A percentile compares a stretch with the other conserved stretches of the same genome.
Conservation (phyloP, 1,284 basidiomycete genomes). For the Apiotrichum siamense region DNA sequence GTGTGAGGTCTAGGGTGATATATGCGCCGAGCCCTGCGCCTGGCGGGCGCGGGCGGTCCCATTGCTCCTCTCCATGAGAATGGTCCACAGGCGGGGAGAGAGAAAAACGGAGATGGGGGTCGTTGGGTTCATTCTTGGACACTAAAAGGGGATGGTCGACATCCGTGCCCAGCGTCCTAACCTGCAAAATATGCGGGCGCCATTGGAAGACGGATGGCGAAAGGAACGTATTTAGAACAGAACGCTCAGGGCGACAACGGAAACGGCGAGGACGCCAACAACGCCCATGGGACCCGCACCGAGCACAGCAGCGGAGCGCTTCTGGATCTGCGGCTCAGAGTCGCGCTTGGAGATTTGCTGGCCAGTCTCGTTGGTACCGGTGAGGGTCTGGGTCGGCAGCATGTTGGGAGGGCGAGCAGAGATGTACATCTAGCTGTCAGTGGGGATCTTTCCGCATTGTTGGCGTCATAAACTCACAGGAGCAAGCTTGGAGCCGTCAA, state of each 20-base stretch:
- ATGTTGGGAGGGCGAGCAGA: conserved; percentile 46
- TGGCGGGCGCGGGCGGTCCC: too few species aligned
- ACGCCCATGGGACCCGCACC: not conserved
- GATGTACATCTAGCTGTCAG: conserved; percentile 35
- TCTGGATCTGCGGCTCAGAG: not conserved
- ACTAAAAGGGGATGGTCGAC: not conserved
- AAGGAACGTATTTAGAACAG: not conserved
- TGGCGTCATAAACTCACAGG: conserved; percentile 27
- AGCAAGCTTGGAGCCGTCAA: conserved; percentile 46
- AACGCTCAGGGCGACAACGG: not conserved
- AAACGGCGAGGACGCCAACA: not conserved
- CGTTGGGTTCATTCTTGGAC: not conserved
- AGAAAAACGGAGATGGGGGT: not conserved
- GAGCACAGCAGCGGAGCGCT: not conserved
- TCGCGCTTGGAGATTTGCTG: conserved; percentile 3
- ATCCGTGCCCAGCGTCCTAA: too few species aligned
- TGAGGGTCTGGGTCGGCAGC: conserved; percentile 45
- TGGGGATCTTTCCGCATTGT: not conserved
- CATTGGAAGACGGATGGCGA: too few species aligned
- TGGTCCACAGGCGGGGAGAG: not conserved
- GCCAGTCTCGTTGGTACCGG: conserved; percentile 43
- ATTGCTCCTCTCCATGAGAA: too few species aligned
- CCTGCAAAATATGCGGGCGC: too few species aligned
- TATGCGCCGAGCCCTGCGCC: too few species aligned
- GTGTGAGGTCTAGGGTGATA: too few species aligned